phyloP scores from a whole-genome alignment of 805 yeast species.

The Blastobotrys chiropterorum region DNA sequence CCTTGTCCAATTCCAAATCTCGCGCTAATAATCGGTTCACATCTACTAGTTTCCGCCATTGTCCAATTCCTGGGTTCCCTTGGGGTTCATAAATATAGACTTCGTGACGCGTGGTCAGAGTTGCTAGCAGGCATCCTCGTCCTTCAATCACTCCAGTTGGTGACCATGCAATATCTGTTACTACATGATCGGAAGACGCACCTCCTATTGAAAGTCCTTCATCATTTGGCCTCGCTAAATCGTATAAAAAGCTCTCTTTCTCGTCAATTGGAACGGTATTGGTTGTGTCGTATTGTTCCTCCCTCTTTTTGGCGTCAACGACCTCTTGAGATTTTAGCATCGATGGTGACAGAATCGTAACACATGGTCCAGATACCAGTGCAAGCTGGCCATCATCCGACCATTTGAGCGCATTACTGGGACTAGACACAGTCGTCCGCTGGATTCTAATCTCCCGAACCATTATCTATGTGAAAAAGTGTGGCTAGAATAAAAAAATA shows the following conservation, averaged over 20 bases:
- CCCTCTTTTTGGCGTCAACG: conserved; percentile 3
- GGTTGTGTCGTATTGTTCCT: conserved; percentile 12
- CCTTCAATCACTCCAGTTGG: conserved; percentile 16
- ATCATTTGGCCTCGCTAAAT: conserved; percentile 6
- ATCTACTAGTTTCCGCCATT: conserved; percentile 11
- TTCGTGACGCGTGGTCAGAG: conserved; percentile 14
- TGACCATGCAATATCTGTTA: conserved; percentile 20
- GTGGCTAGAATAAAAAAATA: not conserved
- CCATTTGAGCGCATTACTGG: conserved; percentile 19
- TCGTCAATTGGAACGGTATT: conserved; percentile 12
- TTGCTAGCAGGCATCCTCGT: conserved; percentile 12
- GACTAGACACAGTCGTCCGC: conserved; percentile 3
- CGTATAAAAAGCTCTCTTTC: not conserved
- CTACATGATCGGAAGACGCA: conserved; percentile 9
- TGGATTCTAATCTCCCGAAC: conserved; percentile 7
- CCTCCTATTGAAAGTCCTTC: conserved; percentile 11
- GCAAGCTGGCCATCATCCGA: conserved; percentile 21
- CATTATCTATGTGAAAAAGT: conserved; percentile 1
- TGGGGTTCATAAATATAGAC: conserved; percentile 12
- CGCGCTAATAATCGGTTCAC: conserved; percentile 3
- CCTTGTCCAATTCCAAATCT: conserved; percentile 4
- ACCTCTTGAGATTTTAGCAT: conserved; percentile 5
- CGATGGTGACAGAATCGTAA: conserved; percentile 15
- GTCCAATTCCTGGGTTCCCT: conserved; percentile 10
- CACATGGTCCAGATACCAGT: conserved; percentile 9